These are phyloP conservation scores for Friedmanniomyces simplex DNA, from an alignment of 495 filamentous ascomycete species.

Conservation along the genomic window DNA sequence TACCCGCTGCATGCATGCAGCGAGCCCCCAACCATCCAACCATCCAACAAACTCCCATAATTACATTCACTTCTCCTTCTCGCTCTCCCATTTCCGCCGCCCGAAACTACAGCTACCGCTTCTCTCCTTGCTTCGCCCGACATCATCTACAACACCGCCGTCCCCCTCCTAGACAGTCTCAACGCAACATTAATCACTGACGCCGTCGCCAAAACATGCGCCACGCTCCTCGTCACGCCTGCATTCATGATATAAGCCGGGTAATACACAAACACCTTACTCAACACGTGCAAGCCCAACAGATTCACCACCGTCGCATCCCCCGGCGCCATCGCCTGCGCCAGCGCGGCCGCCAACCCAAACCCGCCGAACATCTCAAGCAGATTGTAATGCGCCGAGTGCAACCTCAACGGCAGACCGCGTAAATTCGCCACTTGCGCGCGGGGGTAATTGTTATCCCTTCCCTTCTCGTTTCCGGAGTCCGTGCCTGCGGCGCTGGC, in stretches of 20 bases:
- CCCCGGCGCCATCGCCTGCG: slow-evolving; percentile 7
- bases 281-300: slow-evolving; percentile 9
- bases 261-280: slow-evolving; percentile 9
- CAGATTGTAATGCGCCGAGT: slow-evolving; percentile 11
- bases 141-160: slow-evolving; percentile 1
- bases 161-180: slow-evolving; percentile 4
- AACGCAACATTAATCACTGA: slow-evolving; percentile 13
- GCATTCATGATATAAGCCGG: slow-evolving; percentile 6
- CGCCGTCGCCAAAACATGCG: slow-evolving; percentile 11
- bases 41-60: no score
- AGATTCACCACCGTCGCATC: slow-evolving; percentile 11
- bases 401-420: slow-evolving; percentile 7
- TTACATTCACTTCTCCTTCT: background rate
- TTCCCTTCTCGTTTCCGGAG: slow-evolving; percentile 1
- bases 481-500: background rate
- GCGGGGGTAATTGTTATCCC: slow-evolving; percentile 12
- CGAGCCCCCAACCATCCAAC: no score
- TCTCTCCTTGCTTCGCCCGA: no score
- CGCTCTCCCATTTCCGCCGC: background rate
- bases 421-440: background rate
- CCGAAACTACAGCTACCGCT: background rate
- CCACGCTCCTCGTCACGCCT: background rate
- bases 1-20: no score
- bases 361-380: slow-evolving; percentile 16
- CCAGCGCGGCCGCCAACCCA: slow-evolving; percentile 3